Evolutionary conservation across 2,329 filamentous ascomycete genomes (phyloP).

Genomic region (Chaetomium strumarium): DNA sequence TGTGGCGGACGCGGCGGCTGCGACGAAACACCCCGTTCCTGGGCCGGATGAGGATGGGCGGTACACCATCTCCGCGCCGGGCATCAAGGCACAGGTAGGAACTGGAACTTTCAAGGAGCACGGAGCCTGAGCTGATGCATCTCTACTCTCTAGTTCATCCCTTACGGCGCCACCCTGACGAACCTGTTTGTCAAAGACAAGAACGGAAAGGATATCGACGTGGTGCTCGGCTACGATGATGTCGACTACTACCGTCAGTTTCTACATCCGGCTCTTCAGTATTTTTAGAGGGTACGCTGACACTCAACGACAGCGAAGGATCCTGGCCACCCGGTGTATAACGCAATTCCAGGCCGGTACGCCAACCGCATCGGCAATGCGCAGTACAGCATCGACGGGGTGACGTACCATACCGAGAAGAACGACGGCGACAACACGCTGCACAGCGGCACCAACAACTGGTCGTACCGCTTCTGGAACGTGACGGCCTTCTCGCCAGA

Average conservation of each 20-base stretch:
- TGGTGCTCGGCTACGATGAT: slow-evolving; percentile 60
- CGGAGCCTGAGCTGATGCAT: background rate
- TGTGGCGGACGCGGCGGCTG: slow-evolving; percentile 16
- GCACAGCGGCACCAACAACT: slow-evolving; percentile 54
- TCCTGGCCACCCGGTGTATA: slow-evolving; percentile 53
- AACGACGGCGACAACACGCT: slow-evolving; percentile 53
- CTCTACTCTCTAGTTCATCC: slow-evolving; percentile 38
- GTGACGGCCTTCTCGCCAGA: slow-evolving; percentile 47
- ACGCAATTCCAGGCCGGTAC: slow-evolving; percentile 57
- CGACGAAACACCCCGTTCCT: slow-evolving; percentile 4
- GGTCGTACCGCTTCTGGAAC: slow-evolving; percentile 59
- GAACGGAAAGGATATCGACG: slow-evolving; percentile 54
- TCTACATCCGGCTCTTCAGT: background rate
- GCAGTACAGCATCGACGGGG: slow-evolving; percentile 48
- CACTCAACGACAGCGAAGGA: slow-evolving; percentile 32
- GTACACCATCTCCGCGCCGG: slow-evolving; percentile 32
- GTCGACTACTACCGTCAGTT: slow-evolving; percentile 47
- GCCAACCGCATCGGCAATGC: slow-evolving; percentile 59
- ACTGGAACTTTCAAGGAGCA: background rate
- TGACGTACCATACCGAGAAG: slow-evolving; percentile 46
- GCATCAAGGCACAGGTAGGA: slow-evolving; percentile 37
- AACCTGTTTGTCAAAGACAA: slow-evolving; percentile 60
- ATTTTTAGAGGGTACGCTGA: background rate
- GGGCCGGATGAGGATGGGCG: slow-evolving; percentile 29
- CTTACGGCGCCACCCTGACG: slow-evolving; percentile 55